These are phyloP conservation scores for Neurospora intermedia DNA, from an alignment of 495 filamentous ascomycete genomes.

Conservation along the genomic window DNA sequence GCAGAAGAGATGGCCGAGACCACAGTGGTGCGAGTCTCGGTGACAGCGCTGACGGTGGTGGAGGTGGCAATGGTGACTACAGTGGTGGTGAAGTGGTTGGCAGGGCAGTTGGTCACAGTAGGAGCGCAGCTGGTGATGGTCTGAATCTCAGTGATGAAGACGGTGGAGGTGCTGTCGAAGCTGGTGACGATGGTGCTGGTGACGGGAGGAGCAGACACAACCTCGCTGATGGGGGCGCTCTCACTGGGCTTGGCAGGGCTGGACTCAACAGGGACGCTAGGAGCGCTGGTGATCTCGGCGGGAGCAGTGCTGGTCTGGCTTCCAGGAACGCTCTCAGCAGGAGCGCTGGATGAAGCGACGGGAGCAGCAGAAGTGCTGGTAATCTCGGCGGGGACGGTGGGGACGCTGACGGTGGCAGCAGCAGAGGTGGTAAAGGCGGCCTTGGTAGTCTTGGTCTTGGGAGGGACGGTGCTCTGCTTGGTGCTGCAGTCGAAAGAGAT, in stretches of 20 bases:
- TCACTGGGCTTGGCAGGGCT: slow-evolving; percentile 4
- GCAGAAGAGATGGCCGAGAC: slow-evolving; percentile 9
- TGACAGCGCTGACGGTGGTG: slow-evolving; percentile 49
- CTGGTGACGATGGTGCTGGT: slow-evolving; percentile 22
- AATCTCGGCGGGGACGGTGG: not conserved
- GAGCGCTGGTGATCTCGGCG: slow-evolving; percentile 16
- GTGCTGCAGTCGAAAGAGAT: slow-evolving; percentile 73
- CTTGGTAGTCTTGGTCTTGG: slow-evolving; percentile 18
- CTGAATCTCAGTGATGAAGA: slow-evolving; percentile 47
- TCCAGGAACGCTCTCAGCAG: slow-evolving; percentile 5
- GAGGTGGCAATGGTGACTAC: slow-evolving; percentile 50
- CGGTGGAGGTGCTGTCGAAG: slow-evolving; percentile 44
- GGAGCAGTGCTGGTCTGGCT: slow-evolving; percentile 10
- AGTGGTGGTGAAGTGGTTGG: slow-evolving; percentile 34
- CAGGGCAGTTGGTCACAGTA: slow-evolving; percentile 49
- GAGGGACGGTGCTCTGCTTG: slow-evolving; percentile 27
- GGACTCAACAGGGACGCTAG: slow-evolving; percentile 12
- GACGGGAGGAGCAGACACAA: slow-evolving; percentile 1
- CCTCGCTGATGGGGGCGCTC: slow-evolving; percentile 3
- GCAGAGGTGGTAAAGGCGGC: slow-evolving; percentile 11
- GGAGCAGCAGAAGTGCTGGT: slow-evolving; percentile 8
- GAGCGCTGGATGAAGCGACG: slow-evolving; percentile 9
- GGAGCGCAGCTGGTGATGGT: slow-evolving; percentile 52
- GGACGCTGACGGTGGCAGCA: slow-evolving; percentile 2
- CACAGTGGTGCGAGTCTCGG: slow-evolving; percentile 26